Evolutionary conservation across 768 basidiomycete species (phyloP), one percentile per base, ranked within the genome.

Genomic region (Neoboletus subvelutipes): DNA sequence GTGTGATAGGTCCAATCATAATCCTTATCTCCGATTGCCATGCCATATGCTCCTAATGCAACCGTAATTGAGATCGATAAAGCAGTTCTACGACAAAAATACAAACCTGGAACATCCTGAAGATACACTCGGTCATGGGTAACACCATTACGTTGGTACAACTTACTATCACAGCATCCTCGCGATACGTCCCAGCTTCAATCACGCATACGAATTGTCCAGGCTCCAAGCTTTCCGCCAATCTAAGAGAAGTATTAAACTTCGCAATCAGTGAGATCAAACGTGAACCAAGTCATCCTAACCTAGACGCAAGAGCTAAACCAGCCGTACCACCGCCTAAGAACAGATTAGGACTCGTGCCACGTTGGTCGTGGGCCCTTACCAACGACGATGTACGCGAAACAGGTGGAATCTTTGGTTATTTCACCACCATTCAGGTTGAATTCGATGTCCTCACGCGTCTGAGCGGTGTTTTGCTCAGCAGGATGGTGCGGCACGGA

Each of bases 101-200:
- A 54, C 59, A 41, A 45, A 65, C 63, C 63, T 48, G 63, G 63
- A 29, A 64, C 55, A 41, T 64, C 59, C 63, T 64, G 33, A 20
- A 50, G 18, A 22, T 1, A 10, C 13, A 22, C 11, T 50, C 26
- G 18, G 40, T 47, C 28, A 40, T 42, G 29, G 12, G 26, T 17
- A 2, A 55, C 20, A 12, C 15, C 9, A 9, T n/a, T 5, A 18
- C 39, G 7, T 42, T 6, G 37, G 18, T 13, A 40, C 22, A 39
- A 47, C 63, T 57, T 41, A 64, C 63, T 22, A 65, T n/a, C 36
- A 52, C 41, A 13, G 55, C 43, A 20, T 55, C 56, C 33, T 55
- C 51, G 40, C 28, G 59, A 33, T 57, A 62, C 29, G 10, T 26
- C 12, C 61, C 61, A 17, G 61, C 63, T 48, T 64, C 63, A 17